Conservation (phyloP, 345 rosid genomes). For the Ailanthus altissimus region DNA sequence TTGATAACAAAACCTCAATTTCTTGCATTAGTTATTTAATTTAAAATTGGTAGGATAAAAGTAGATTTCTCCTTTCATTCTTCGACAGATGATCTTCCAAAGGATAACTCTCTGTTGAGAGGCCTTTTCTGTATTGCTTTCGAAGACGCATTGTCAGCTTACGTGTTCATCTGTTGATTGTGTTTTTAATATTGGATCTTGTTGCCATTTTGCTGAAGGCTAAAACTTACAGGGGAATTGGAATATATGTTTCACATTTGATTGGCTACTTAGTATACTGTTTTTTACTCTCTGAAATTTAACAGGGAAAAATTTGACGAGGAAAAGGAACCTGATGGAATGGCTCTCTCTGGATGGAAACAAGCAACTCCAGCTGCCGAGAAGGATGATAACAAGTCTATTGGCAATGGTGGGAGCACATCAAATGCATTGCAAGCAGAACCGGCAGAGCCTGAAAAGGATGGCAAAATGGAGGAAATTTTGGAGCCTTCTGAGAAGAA, state of each 20-base stretch:
- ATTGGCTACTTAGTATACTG: not conserved
- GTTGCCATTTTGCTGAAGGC: not conserved
- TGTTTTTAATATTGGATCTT: not conserved
- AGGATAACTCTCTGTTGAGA: not conserved
- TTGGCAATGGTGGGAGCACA: conserved; percentile 57
- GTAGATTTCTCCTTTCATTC: not conserved
- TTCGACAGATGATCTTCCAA: not conserved
- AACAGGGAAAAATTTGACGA: conserved; percentile 87
- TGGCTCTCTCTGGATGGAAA: conserved; percentile 93
- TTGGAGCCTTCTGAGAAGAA: conserved; percentile 50
- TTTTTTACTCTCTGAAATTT: not conserved
- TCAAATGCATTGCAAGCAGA: conserved; percentile 42
- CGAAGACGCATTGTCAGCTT: not conserved
- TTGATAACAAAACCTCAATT: not conserved
- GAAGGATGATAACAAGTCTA: conserved; percentile 37
- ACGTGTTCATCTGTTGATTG: conserved; percentile 1
- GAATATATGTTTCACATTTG: conserved; percentile 7
- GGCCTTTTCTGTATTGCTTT: not conserved
- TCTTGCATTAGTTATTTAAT: not conserved
- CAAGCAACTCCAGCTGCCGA: conserved; percentile 48
- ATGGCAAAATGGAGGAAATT: conserved; percentile 34
- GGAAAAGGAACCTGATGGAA: conserved; percentile 96
- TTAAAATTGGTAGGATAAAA: not conserved
- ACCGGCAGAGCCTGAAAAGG: conserved; percentile 22
- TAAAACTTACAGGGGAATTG: not conserved